These are phyloP conservation scores for Zizania latifolia DNA, from an alignment of 176 grass and related monocot genomes.

Conservation along the genomic window DNA sequence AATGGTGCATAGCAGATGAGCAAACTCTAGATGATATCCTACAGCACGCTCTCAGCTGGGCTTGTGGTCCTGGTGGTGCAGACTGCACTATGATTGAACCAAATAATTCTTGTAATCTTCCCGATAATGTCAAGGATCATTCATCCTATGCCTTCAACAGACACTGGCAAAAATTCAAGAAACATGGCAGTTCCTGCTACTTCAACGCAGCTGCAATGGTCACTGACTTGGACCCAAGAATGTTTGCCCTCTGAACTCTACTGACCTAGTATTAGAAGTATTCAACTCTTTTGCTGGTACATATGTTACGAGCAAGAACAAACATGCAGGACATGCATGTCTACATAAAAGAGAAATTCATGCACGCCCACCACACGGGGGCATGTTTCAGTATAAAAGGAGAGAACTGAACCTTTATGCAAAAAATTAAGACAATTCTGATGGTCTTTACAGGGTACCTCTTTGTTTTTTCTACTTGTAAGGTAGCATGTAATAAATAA, in stretches of 20 bases:
- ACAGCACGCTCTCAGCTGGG: conserved; percentile 41
- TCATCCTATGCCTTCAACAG: conserved; percentile 58
- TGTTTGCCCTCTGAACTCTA: not conserved
- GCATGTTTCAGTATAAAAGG: not conserved
- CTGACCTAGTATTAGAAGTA: not conserved
- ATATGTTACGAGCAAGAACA: conserved; percentile 6
- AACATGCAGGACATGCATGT: not conserved
- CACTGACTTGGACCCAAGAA: conserved; percentile 53
- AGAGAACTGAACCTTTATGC: not conserved
- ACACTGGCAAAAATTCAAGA: conserved; percentile 70
- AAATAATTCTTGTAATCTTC: conserved; percentile 56
- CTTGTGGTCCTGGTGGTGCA: conserved; percentile 41
- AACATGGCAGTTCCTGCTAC: conserved; percentile 55
- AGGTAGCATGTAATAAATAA: not conserved
- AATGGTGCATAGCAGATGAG: conserved; percentile 62
- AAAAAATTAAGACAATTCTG: too few species aligned
- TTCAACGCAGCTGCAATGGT: conserved; percentile 55
- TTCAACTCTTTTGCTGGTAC: conserved; percentile 13
- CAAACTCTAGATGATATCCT: conserved; percentile 49
- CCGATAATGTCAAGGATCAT: conserved; percentile 48
- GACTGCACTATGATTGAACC: conserved; percentile 48
- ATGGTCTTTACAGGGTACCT: too few species aligned
- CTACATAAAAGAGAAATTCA: not conserved
- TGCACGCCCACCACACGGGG: not conserved
- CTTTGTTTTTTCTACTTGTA: not conserved